These are phyloP conservation scores for Hypocreales sp. DNA, from an alignment of 2,329 filamentous ascomycete genomes.

Conservation along the genomic window DNA sequence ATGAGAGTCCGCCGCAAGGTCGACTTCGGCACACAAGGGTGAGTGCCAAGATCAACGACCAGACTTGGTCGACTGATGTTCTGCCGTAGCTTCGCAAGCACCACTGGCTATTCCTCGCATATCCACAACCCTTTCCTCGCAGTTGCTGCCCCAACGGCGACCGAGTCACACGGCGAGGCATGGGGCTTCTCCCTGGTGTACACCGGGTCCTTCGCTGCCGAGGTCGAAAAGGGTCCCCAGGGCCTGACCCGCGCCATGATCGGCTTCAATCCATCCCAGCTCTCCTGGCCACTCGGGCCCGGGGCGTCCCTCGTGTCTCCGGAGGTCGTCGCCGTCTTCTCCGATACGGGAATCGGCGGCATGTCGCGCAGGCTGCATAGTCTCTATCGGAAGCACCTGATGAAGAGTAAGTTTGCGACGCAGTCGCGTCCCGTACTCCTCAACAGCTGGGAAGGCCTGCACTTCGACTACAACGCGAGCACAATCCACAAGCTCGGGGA, in stretches of 20 bases:
- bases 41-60: slow-evolving; percentile 5
- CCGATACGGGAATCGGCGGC: slow-evolving; percentile 38
- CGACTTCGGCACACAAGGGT: slow-evolving; percentile 40
- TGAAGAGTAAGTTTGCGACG: slow-evolving; percentile 37
- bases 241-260: slow-evolving; percentile 44
- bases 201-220: slow-evolving; percentile 44
- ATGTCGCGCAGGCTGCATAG: slow-evolving; percentile 48
- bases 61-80: background rate
- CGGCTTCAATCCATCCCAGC: slow-evolving; percentile 44
- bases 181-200: slow-evolving; percentile 53
- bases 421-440: slow-evolving; percentile 38
- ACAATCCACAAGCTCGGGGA: slow-evolving; percentile 38
- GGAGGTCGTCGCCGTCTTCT: slow-evolving; percentile 48
- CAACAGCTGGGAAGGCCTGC: slow-evolving; percentile 52
- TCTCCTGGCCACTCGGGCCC: slow-evolving; percentile 39
- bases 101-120: slow-evolving; percentile 46
- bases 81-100: slow-evolving; percentile 38
- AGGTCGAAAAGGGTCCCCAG: slow-evolving; percentile 47
- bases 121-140: slow-evolving; percentile 50
- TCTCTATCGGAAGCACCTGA: slow-evolving; percentile 45
- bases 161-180: slow-evolving; percentile 43
- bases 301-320: slow-evolving; percentile 44
- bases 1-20: slow-evolving; percentile 37
- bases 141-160: slow-evolving; percentile 38
- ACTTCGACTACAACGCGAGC: slow-evolving; percentile 40